Percentiles rank a stretch among this genome's conserved stretches.
phyloP scores from a whole-genome alignment of 139 green algal species.

The Spirogloea muscicola region DNA sequence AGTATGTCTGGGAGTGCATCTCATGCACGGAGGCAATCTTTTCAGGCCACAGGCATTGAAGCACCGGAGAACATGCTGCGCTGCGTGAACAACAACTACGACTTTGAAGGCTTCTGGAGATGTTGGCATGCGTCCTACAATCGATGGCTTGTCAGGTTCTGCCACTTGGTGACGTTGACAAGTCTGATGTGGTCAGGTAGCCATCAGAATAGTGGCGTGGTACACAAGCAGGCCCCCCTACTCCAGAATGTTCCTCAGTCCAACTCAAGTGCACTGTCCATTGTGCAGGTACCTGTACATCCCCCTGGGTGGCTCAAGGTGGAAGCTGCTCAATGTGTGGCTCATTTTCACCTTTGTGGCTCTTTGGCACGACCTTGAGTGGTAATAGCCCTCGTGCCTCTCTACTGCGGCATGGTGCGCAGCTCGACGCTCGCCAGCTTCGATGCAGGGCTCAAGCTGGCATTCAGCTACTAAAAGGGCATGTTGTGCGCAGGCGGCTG shows the following conservation, averaged over 20 bases:
- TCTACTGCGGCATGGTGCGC: background rate
- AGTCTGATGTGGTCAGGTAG: no score
- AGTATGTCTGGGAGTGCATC: no score
- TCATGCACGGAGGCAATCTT: no score
- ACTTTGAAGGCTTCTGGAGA: constrained; percentile 81
- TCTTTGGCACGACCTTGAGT: constrained; percentile 92
- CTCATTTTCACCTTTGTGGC: constrained; percentile 92
- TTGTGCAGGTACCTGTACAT: constrained; percentile 82
- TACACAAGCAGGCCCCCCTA: no score
- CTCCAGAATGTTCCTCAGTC: no score
- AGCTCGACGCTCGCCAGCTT: background rate
- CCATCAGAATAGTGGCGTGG: no score
- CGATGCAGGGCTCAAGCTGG: background rate
- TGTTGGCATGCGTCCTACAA: constrained; percentile 92
- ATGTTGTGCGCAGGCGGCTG: constrained; percentile 16
- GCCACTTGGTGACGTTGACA: no score
- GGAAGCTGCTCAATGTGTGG: constrained; percentile 73
- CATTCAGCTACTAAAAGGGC: background rate
- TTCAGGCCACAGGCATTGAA: constrained; percentile 22
- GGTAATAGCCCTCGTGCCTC: background rate
- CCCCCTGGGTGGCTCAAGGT: constrained; percentile 70
- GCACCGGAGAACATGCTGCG: constrained; percentile 85
- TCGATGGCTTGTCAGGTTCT: constrained; percentile 49
- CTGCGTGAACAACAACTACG: constrained; percentile 92
- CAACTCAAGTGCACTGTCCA: background rate